Evolutionary conservation across 768 basidiomycete genomes (phyloP), one percentile per base, ranked within the genome.

Genomic region (Arthromyces matolae): DNA sequence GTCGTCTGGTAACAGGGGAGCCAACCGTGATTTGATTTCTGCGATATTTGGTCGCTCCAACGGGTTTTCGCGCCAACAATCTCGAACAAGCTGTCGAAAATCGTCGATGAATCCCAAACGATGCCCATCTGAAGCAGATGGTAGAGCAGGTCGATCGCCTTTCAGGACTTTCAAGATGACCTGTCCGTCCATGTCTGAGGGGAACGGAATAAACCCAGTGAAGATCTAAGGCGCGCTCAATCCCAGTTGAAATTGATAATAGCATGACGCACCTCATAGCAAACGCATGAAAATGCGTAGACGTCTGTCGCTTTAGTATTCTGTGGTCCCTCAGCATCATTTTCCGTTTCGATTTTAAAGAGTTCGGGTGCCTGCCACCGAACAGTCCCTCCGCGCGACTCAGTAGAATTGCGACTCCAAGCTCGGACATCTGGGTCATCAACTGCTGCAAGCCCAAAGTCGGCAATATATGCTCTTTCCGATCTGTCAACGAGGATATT

Each of bases 241-340:
- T n/a, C n/a, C n/a, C n/a, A n/a, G 10, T 16, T 16, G 13, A 31
- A 31, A 42, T 31, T 10, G 42, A 23, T 23, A 4, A 20, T 42
- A 42, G 19, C 42, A 42, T 7, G n/a, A 42, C 42, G 29, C 42
- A 20, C 27, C 38, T 54, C 50, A 12, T 43, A 43, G 20, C n/a
- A 43, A 3, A 43, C 31, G 24, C 42, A 43, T 3, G 8, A 18
- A 14, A 16, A 43, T 13, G 31, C 31, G 20, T 43, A 43, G 16
- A 43, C n/a, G 33, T 43, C 42, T 3, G 29, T 43, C 20, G 42
- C 42, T 8, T n/a, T n/a, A 16, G 42, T 43, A 33, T 24, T 43
- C 10, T 33, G 22, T 0, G 31, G 20, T 1, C 9, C 3, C 8
- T 22, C 25, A 9, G 42, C 31, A 23, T 22, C 8, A n/a, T n/a